Conservation (phyloP, 2,329 filamentous ascomycete species). For the Chaetoscypha palmicola region DNA sequence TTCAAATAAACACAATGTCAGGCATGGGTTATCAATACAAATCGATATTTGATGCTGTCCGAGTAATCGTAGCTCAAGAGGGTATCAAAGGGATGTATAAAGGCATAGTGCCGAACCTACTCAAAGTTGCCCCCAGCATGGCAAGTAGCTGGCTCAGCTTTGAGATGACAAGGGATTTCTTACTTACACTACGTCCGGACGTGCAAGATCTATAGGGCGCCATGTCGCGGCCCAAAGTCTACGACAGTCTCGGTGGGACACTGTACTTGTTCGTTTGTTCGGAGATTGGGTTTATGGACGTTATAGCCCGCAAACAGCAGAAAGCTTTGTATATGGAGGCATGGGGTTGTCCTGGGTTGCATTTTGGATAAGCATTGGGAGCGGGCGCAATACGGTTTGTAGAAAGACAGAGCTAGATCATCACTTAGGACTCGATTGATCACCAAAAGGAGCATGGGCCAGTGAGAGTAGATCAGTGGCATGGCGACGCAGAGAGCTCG, state of each 20-base stretch:
- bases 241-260: no score
- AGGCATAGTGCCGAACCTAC: constrained; percentile 86
- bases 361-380: constrained; percentile 28
- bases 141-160: constrained; percentile 97
- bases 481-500: constrained; percentile 2
- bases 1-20: constrained; percentile 99
- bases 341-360: constrained; percentile 13
- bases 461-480: neutral
- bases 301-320: constrained; percentile 7
- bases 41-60: constrained; percentile 74
- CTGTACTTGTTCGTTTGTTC: constrained; percentile 4
- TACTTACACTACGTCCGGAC: constrained; percentile 54
- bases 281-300: neutral
- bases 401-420: constrained; percentile 26
- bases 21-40: constrained; percentile 97
- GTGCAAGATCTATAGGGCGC: constrained; percentile 15
- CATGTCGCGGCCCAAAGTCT: no score
- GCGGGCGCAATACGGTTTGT: constrained; percentile 24
- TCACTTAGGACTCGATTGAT: constrained; percentile 13
- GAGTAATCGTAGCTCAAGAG: constrained; percentile 75
- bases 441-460: constrained; percentile 15
- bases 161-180: constrained; percentile 83
- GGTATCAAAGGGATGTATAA: constrained; percentile 86
- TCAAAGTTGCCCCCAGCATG: constrained; percentile 98
- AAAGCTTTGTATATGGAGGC: constrained; percentile 27